These are phyloP conservation scores for Nevesoporus exiguus DNA, from an alignment of 768 basidiomycete genomes.

Conservation along the genomic window DNA sequence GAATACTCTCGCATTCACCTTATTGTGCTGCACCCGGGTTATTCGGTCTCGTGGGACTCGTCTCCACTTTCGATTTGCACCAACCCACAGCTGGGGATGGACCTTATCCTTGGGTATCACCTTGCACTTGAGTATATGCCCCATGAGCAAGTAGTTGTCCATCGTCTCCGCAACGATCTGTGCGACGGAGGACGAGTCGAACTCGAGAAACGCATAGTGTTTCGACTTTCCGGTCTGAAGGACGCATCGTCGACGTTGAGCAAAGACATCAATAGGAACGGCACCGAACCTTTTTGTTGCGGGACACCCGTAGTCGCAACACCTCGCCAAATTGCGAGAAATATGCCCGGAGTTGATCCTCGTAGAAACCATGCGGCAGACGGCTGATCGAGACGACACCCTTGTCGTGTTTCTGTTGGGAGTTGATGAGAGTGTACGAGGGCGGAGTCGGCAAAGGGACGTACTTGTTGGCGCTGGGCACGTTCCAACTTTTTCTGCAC, in stretches of 20 bases:
- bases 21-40: slow-evolving; percentile 74
- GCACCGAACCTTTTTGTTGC: slow-evolving; percentile 81
- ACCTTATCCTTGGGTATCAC: slow-evolving; percentile 85
- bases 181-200: slow-evolving; percentile 84
- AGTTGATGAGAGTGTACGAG: neutral
- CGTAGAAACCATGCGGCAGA: slow-evolving; percentile 96
- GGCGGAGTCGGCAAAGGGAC: slow-evolving; percentile 22
- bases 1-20: slow-evolving; percentile 43
- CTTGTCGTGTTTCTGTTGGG: slow-evolving; percentile 51
- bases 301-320: slow-evolving; percentile 81
- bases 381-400: slow-evolving; percentile 90
- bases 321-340: slow-evolving; percentile 94
- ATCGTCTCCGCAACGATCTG: slow-evolving; percentile 97
- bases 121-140: slow-evolving; percentile 90
- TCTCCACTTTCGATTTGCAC: slow-evolving; percentile 93
- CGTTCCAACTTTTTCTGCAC: slow-evolving; percentile 65
- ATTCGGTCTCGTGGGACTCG: slow-evolving; percentile 70
- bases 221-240: slow-evolving; percentile 89
- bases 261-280: neutral
- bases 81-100: slow-evolving; percentile 93
- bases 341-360: slow-evolving; percentile 89
- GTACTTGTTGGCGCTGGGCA: slow-evolving; percentile 64
- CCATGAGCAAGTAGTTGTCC: slow-evolving; percentile 96
- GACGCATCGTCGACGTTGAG: no score
- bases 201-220: slow-evolving; percentile 96